phyloP scores from a whole-genome alignment of 2,329 filamentous ascomycete species.

The Periconia macrospinosa region DNA sequence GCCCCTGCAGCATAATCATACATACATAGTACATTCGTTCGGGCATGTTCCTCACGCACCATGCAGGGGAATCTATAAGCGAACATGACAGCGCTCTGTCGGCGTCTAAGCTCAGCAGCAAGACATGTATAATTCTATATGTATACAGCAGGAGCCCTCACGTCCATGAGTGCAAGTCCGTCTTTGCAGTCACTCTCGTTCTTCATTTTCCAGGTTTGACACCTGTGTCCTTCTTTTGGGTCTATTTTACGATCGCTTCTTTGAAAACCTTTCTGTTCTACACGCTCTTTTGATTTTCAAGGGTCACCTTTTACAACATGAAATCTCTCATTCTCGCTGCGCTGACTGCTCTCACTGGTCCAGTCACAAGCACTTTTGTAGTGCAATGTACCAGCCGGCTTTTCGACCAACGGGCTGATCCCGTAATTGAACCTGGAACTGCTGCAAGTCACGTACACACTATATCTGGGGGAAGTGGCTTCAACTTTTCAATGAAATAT shows the following conservation, averaged over 20 bases:
- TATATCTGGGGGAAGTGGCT: conserved; percentile 70
- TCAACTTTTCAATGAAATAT: conserved; percentile 63
- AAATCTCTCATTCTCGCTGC: conserved; percentile 17
- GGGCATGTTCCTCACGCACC: too few species aligned
- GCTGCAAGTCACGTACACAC: conserved; percentile 67
- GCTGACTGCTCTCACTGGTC: conserved; percentile 23
- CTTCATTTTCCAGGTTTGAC: conserved; percentile 15
- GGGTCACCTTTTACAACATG: conserved; percentile 6
- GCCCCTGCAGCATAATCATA: too few species aligned
- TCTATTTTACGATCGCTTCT: conserved; percentile 9
- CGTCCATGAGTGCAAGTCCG: not conserved
- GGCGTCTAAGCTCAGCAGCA: conserved; percentile 2
- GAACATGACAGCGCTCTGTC: not conserved
- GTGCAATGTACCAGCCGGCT: conserved; percentile 66
- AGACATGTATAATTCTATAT: conserved; percentile 3
- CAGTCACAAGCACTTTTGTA: conserved; percentile 64
- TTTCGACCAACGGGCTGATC: conserved; percentile 64
- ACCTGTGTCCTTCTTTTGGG: conserved; percentile 14
- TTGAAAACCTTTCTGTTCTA: not conserved
- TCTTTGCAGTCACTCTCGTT: not conserved
- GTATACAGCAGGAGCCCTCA: not conserved
- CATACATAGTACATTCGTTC: not conserved
- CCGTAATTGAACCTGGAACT: conserved; percentile 65
- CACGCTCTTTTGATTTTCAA: conserved; percentile 1
- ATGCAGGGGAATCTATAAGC: conserved; percentile 10